Evolutionary conservation across 306 rosid species (phyloP).

Genomic region (Quercus ilex): DNA sequence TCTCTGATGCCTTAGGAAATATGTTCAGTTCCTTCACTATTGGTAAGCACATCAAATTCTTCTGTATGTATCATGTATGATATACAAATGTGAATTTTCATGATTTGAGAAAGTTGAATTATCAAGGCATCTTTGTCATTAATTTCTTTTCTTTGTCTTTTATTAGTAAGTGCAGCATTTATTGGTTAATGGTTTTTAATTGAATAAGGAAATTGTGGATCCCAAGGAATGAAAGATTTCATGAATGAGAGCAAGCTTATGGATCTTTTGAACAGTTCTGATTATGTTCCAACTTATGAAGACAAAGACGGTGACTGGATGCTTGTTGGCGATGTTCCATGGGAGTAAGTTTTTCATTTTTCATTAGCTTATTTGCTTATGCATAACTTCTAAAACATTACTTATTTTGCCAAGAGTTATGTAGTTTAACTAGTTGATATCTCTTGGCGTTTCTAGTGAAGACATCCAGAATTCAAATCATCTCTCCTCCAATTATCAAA

Average conservation of each 20-base stretch:
- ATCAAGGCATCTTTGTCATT: background rate
- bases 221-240: constrained; percentile 80
- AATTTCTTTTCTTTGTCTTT: background rate
- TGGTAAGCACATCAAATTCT: constrained; percentile 23
- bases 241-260: constrained; percentile 88
- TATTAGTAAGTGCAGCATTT: background rate
- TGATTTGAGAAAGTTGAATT: background rate
- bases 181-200: background rate
- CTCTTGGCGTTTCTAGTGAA: too few relatives aligned
- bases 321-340: constrained; percentile 97
- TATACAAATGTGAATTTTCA: background rate
- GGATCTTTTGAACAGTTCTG: constrained; percentile 76
- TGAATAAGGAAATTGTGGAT: constrained; percentile 66
- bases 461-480: too few relatives aligned
- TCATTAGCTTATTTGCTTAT: background rate
- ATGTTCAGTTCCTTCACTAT: constrained; percentile 84
- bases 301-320: constrained; percentile 98
- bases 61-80: background rate
- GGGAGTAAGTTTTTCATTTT: constrained; percentile 63
- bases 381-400: too few relatives aligned
- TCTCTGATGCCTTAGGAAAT: constrained; percentile 74
- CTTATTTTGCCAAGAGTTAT: too few relatives aligned
- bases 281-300: constrained; percentile 85
- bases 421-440: too few relatives aligned
- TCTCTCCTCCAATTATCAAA: too few relatives aligned